Base-by-base conservation (phyloP, 1,139 yeast species). In the Pichia sp. region DNA sequence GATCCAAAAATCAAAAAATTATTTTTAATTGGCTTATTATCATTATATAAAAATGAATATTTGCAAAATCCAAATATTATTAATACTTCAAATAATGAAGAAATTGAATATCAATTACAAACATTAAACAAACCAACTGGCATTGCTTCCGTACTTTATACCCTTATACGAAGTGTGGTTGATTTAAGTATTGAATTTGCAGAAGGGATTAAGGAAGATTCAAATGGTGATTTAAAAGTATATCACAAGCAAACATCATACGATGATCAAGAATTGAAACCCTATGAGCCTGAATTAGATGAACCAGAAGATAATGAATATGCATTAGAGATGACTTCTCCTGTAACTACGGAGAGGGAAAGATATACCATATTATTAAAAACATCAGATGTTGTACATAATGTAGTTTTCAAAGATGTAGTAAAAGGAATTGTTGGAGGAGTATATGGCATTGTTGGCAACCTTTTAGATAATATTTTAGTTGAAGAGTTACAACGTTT, bases 201-300 rank as follows among this genome's bases (percentile, higher is more conserved):
- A 46, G 96, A 88, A 58, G 96, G 88, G 60, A 73, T 84, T 10
- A 80, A 83, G 49, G 95, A 86, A 57, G 65, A 71, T 7, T 35
- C 48, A 5, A 68, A 70, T 18, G 90, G 90, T 0, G 78, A 75
- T 46, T 79, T 87, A 57, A 79, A 74, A 45, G 76, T 73, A n/a
- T 85, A 84, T 59, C 80, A 78, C 54, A 73, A 74, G 43, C 78
- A 79, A 53, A 78, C 78, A 50, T 65, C 73, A 0, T 79, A 78
- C 52, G 83, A 78, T 54, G 80, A 78, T 51, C 66, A 74, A 33
- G 74, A 73, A 53, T 62, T 73, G 44, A 75, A 50, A 10, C 48
- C 59, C 5, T 62, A 59, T 29, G 65, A 61, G 41, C 60, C 63
- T 29, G 55, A 59, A n/a, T 63, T 48, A 18, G 55, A 46, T 26